Evolutionary conservation across 148 eudicot genomes (phyloP).

Genomic region (Gaultheria prostrata): DNA sequence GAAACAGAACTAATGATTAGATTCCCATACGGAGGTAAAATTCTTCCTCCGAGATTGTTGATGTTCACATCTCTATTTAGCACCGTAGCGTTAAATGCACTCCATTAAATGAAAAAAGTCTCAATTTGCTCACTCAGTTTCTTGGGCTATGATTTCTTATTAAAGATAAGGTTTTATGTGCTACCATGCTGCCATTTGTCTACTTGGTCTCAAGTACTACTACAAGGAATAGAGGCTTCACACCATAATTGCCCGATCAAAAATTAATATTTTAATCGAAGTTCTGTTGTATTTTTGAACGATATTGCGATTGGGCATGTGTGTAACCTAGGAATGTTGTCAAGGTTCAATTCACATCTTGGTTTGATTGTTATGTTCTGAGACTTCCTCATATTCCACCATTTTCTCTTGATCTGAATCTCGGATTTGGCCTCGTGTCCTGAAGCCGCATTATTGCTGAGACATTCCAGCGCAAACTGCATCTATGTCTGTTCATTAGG

Average conservation of each 20-base stretch:
- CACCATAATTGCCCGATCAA: not conserved
- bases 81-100: not conserved
- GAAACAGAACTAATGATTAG: constrained; percentile 61
- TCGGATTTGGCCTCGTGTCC: not conserved
- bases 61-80: constrained; percentile 1
- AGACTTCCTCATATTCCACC: not conserved
- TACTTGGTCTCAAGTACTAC: not conserved
- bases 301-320: not conserved
- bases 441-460: not conserved
- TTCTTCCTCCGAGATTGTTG: not conserved
- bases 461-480: not conserved
- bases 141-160: not conserved
- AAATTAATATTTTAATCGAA: not conserved
- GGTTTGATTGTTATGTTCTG: not conserved
- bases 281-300: not conserved
- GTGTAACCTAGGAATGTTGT: not conserved
- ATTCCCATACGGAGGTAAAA: constrained; percentile 64
- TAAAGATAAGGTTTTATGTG: not conserved
- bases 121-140: not conserved
- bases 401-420: not conserved
- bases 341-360: not conserved
- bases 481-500: not conserved
- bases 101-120: not conserved
- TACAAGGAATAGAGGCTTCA: not conserved
- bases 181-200: not conserved